Conservation (phyloP, 352 stramenopile species). For the Phytopythium aichiense region DNA sequence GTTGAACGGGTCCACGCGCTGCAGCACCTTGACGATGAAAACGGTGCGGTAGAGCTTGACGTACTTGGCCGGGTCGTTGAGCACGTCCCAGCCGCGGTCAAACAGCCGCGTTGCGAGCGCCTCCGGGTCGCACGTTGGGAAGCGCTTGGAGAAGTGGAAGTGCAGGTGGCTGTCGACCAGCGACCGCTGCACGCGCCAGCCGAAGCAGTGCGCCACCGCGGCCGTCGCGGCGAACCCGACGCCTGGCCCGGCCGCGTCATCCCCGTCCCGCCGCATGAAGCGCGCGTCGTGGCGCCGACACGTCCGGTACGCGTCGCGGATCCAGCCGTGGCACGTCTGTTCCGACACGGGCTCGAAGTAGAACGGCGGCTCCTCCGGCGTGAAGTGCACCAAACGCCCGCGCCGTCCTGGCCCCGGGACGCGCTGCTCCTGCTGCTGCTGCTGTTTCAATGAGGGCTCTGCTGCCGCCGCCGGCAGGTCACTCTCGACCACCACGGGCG, state of each 20-base stretch:
- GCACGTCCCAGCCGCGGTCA: constrained; percentile 25
- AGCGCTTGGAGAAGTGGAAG: constrained; percentile 38
- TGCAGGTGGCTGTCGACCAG: constrained; percentile 26
- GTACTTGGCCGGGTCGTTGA: constrained; percentile 34
- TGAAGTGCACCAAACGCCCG: constrained; percentile 34
- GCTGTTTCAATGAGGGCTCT: too few species aligned
- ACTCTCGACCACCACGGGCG: constrained; percentile 1
- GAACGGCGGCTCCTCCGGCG: constrained; percentile 33
- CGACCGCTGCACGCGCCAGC: constrained; percentile 35
- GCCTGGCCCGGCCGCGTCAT: background rate
- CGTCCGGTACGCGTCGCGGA: constrained; percentile 20
- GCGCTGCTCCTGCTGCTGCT: constrained; percentile 5
- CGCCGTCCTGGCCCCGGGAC: constrained; percentile 14
- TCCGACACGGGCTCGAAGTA: constrained; percentile 35
- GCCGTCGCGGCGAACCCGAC: background rate
- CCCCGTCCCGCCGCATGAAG: constrained; percentile 15
- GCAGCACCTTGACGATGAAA: constrained; percentile 32
- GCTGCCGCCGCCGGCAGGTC: background rate
- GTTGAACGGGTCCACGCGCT: constrained; percentile 31
- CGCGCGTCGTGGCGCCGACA: constrained; percentile 21
- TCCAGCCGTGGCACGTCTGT: constrained; percentile 17
- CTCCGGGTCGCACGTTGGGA: constrained; percentile 18
- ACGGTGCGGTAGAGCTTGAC: constrained; percentile 30
- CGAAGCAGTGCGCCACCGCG: constrained; percentile 24
- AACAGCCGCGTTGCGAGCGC: constrained; percentile 17